These are phyloP conservation scores for Uronychia binucleata DNA, from an alignment of 73 alveolate species.

Conservation along the genomic window DNA sequence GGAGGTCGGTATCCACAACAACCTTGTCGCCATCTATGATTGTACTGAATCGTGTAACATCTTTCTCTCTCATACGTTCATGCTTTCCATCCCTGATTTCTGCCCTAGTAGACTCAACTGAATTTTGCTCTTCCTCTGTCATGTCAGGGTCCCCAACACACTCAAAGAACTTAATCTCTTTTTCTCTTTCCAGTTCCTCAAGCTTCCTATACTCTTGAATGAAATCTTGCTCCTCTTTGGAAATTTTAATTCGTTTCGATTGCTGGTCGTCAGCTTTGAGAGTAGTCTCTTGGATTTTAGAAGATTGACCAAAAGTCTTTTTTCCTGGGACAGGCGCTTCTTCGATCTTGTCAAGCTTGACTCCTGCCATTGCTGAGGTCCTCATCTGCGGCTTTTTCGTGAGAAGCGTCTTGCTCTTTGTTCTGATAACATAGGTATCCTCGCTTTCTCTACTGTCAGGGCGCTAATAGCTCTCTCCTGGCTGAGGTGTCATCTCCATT, in stretches of 20 bases:
- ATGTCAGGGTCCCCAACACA: conserved; percentile 93
- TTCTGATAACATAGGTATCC: conserved; percentile 26
- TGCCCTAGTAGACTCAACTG: conserved; percentile 12
- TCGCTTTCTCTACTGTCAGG: conserved; percentile 30
- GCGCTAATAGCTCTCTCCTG: conserved; percentile 4
- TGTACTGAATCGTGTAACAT: conserved; percentile 67
- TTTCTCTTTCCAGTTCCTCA: conserved; percentile 88
- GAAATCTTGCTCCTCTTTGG: conserved; percentile 85
- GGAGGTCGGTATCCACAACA: conserved; percentile 72
- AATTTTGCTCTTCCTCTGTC: conserved; percentile 50
- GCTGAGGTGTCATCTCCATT: conserved; percentile 16
- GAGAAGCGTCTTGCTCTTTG: conserved; percentile 9
- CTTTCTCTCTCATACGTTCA: conserved; percentile 71
- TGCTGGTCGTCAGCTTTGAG: conserved; percentile 44
- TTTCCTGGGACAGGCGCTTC: conserved; percentile 20
- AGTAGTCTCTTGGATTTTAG: conserved; percentile 4
- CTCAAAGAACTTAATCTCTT: conserved; percentile 89
- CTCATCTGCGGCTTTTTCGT: conserved; percentile 20
- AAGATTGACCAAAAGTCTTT: not conserved
- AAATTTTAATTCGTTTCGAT: conserved; percentile 55
- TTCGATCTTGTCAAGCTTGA: conserved; percentile 47
- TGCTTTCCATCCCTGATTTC: conserved; percentile 28
- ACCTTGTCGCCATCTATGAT: conserved; percentile 83
- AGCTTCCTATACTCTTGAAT: conserved; percentile 76
- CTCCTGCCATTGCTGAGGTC: conserved; percentile 39